These are phyloP conservation scores for Amphibolis antarctica DNA, from an alignment of 106 monocot genomes.

Conservation along the genomic window DNA sequence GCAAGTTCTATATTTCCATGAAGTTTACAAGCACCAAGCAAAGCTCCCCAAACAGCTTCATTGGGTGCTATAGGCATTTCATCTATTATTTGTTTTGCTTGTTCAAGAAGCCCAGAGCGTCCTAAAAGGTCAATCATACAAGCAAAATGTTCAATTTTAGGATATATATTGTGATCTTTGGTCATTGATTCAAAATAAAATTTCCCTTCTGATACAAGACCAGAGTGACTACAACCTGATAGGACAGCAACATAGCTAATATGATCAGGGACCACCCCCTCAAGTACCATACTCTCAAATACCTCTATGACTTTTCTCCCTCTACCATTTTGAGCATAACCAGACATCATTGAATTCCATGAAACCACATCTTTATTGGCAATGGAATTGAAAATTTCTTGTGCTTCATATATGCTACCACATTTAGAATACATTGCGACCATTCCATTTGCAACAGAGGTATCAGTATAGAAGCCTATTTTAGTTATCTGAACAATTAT, in stretches of 20 bases:
- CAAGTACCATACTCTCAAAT: conserved; percentile 51
- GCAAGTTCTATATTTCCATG: conserved; percentile 52
- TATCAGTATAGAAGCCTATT: conserved; percentile 34
- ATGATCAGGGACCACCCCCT: conserved; percentile 47
- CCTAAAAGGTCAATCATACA: conserved; percentile 93
- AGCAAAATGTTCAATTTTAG: conserved; percentile 67
- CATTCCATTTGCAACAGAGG: conserved; percentile 51
- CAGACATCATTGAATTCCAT: conserved; percentile 86
- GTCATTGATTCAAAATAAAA: conserved; percentile 62
- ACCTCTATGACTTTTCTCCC: conserved; percentile 56
- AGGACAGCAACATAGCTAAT: conserved; percentile 76
- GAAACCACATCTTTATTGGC: conserved; percentile 66
- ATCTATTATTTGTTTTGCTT: conserved; percentile 63
- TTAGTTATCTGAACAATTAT: conserved; percentile 43
- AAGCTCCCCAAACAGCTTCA: conserved; percentile 73
- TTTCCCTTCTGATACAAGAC: conserved; percentile 68
- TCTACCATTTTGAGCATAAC: conserved; percentile 81
- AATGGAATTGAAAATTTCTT: conserved; percentile 47
- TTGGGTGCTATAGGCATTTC: conserved; percentile 51
- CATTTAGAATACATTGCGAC: conserved; percentile 83
- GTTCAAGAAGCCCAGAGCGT: conserved; percentile 49
- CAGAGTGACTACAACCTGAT: conserved; percentile 79
- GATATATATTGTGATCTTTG: conserved; percentile 34
- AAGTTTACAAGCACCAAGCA: conserved; percentile 73
- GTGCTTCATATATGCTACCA: conserved; percentile 62